These are phyloP conservation scores for Elsinoe arachidis DNA, from an alignment of 2,329 filamentous ascomycete genomes.

Conservation along the genomic window DNA sequence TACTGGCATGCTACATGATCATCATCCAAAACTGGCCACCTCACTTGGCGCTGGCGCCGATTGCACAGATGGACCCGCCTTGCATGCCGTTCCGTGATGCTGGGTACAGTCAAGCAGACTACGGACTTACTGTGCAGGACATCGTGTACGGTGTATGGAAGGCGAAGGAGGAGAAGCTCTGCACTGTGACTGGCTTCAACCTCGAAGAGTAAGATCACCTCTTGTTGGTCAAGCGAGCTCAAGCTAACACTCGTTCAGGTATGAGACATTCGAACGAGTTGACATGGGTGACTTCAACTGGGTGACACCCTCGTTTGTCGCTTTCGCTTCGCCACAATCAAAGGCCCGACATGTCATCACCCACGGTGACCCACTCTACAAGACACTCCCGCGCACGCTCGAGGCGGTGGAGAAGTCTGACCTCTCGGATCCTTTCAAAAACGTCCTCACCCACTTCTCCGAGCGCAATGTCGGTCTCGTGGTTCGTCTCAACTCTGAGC, in stretches of 20 bases:
- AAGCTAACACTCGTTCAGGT: slow-evolving; percentile 40
- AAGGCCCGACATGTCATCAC: slow-evolving; percentile 64
- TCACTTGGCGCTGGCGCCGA: slow-evolving; percentile 86
- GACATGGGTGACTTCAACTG: slow-evolving; percentile 99
- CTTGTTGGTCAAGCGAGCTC: background rate
- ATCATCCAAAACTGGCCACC: slow-evolving; percentile 96
- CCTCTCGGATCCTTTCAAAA: slow-evolving; percentile 85
- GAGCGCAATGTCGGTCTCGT: slow-evolving; percentile 85
- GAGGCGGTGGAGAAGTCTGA: slow-evolving; percentile 57
- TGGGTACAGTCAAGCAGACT: slow-evolving; percentile 96
- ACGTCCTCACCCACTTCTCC: slow-evolving; percentile 82
- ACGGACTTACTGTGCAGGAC: slow-evolving; percentile 90
- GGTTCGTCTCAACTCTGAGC: slow-evolving; percentile 86
- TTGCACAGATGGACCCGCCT: slow-evolving; percentile 92
- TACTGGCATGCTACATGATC: slow-evolving; percentile 98
- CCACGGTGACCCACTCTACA: slow-evolving; percentile 63
- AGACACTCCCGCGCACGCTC: slow-evolving; percentile 65
- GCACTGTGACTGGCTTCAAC: slow-evolving; percentile 86
- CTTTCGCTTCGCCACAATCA: slow-evolving; percentile 91
- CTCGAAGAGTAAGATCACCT: slow-evolving; percentile 47
- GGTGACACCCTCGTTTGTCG: slow-evolving; percentile 90
- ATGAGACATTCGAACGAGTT: slow-evolving; percentile 89
- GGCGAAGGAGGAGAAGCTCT: slow-evolving; percentile 90
- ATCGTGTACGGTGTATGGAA: slow-evolving; percentile 98
- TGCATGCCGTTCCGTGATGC: slow-evolving; percentile 98